Evolutionary conservation across 257 asterid species (phyloP).

Genomic region (Handroanthus guayacan): DNA sequence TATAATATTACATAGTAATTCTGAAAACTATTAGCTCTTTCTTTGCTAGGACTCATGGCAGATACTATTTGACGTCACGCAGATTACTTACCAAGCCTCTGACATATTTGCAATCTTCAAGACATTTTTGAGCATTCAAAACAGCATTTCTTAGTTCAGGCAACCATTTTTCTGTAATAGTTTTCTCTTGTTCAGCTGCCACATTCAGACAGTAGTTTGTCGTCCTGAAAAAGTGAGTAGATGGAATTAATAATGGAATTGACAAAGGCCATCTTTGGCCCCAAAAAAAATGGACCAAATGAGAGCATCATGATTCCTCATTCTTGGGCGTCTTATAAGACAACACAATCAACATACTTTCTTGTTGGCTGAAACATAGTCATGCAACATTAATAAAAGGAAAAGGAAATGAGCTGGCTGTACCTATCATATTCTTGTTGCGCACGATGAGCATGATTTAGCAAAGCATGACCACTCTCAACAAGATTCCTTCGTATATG

Average conservation of each 20-base stretch:
- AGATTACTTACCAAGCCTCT: conserved; percentile 87
- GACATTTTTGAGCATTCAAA: conserved; percentile 81
- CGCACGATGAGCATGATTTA: conserved; percentile 90
- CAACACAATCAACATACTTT: neutral
- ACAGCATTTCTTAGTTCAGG: conserved; percentile 80
- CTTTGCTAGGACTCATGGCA: neutral
- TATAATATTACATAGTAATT: neutral
- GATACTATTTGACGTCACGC: conserved; percentile 13
- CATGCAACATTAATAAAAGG: neutral
- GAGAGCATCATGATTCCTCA: neutral
- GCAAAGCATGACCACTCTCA: conserved; percentile 91
- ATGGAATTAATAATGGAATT: conserved; percentile 19
- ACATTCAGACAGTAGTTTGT: conserved; percentile 84
- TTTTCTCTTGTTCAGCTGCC: conserved; percentile 93
- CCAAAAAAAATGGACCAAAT: neutral
- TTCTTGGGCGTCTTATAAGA: neutral
- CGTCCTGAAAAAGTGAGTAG: conserved; percentile 64
- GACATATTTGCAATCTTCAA: conserved; percentile 92
- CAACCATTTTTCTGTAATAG: conserved; percentile 82
- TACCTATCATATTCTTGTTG: conserved; percentile 96
- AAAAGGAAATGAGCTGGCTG: conserved; percentile 25
- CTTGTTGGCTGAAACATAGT: conserved; percentile 15
- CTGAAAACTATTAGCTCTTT: neutral
- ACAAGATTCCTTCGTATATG: conserved; percentile 90
- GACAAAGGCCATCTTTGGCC: conserved; percentile 13